These are phyloP conservation scores for Wickerhamiella kazuoi DNA, from an alignment of 805 yeast species.

Conservation along the genomic window DNA sequence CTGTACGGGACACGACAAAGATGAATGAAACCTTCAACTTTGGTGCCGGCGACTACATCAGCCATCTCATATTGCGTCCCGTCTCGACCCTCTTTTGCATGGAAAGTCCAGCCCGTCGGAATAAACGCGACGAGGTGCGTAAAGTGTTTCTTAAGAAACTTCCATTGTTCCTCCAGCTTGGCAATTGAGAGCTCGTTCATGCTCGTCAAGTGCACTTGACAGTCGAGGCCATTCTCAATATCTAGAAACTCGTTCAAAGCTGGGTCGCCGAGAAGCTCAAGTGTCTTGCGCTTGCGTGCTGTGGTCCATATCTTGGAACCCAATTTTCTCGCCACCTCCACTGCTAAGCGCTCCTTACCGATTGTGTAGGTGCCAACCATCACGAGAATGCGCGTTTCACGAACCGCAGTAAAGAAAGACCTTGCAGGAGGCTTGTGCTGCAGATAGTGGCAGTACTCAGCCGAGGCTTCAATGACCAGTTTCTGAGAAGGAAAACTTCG, in stretches of 20 bases:
- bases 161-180: conserved; percentile 32
- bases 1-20: conserved; percentile 66
- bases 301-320: conserved; percentile 27
- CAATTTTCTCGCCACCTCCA: conserved; percentile 24
- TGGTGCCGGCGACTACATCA: conserved; percentile 4
- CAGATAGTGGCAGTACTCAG: conserved; percentile 31
- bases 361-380: conserved; percentile 79
- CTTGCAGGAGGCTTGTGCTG: conserved; percentile 18
- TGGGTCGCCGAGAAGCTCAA: conserved; percentile 29
- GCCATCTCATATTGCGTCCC: not conserved
- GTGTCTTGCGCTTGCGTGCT: conserved; percentile 29
- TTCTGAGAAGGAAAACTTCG: conserved; percentile 67
- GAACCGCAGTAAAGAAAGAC: conserved; percentile 11
- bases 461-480: conserved; percentile 43
- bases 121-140: conserved; percentile 51
- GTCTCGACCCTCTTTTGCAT: conserved; percentile 5
- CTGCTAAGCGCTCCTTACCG: conserved; percentile 79
- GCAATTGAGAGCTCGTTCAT: conserved; percentile 34
- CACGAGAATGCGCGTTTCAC: conserved; percentile 29
- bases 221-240: conserved; percentile 27
- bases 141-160: conserved; percentile 28
- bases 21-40: conserved; percentile 24
- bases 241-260: conserved; percentile 24
- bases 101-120: conserved; percentile 86
- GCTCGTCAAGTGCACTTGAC: conserved; percentile 57